Percentiles rank a stretch among this genome's conserved stretches.
Evolutionary conservation across 768 basidiomycete species (phyloP).

Genomic region (Saitozyma sp.): DNA sequence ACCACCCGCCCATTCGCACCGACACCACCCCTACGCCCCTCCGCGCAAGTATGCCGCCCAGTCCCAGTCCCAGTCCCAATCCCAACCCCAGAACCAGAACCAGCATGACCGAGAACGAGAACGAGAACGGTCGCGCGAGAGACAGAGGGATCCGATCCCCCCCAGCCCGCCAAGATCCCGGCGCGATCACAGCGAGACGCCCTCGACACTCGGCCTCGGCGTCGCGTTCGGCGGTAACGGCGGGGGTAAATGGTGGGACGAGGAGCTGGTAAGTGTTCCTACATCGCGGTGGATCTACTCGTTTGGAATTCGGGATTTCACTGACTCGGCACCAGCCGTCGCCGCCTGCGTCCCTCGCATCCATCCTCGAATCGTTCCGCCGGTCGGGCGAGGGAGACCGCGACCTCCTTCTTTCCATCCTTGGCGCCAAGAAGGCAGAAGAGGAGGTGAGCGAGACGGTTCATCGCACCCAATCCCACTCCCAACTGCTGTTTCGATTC

Average conservation of each 20-base stretch:
- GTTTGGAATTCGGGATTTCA: neutral
- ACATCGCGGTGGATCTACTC: neutral
- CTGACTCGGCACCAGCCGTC: constrained; percentile 44
- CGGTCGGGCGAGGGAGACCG: constrained; percentile 86
- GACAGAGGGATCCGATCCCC: constrained; percentile 16
- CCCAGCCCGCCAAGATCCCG: constrained; percentile 42
- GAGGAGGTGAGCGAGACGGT: constrained; percentile 67
- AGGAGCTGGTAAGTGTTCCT: constrained; percentile 38
- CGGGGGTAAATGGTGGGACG: constrained; percentile 49
- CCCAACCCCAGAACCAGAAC: neutral
- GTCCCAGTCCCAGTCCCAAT: too few species aligned
- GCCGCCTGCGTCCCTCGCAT: constrained; percentile 76
- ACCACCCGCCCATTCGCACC: constrained; percentile 1
- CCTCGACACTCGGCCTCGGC: constrained; percentile 24
- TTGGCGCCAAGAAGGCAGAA: constrained; percentile 88
- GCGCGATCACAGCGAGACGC: constrained; percentile 34
- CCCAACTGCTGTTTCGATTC: neutral
- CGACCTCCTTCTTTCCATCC: constrained; percentile 84
- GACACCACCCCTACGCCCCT: constrained; percentile 40
- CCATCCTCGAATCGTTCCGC: constrained; percentile 82
- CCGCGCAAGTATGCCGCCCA: constrained; percentile 3
- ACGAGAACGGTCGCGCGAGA: constrained; percentile 2
- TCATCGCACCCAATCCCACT: neutral
- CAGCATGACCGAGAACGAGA: constrained; percentile 6
- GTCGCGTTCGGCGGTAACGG: constrained; percentile 34